These are phyloP conservation scores for Leccinum sublutescens DNA, from an alignment of 768 basidiomycete genomes.

Conservation along the genomic window DNA sequence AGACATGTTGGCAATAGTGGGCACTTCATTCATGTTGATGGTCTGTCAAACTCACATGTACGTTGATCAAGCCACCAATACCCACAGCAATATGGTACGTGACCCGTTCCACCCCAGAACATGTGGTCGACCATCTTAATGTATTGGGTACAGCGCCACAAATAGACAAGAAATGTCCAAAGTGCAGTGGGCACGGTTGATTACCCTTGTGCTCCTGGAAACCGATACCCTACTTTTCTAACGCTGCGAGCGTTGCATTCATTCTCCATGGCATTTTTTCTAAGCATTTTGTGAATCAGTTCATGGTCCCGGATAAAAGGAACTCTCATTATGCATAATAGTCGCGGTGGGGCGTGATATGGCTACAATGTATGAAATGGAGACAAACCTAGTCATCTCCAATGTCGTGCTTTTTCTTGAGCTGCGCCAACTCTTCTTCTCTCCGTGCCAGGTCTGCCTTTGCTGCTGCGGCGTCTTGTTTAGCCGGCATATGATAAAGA, in stretches of 20 bases:
- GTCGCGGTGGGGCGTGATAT: constrained; percentile 3
- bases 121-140: neutral
- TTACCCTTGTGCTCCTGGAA: constrained; percentile 1
- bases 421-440: constrained; percentile 83
- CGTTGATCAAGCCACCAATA: constrained; percentile 47
- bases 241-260: constrained; percentile 11
- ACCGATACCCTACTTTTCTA: constrained; percentile 3
- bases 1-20: constrained; percentile 72
- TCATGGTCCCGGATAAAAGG: constrained; percentile 3
- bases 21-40: constrained; percentile 21
- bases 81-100: constrained; percentile 63
- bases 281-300: constrained; percentile 9
- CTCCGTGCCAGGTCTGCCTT: constrained; percentile 90
- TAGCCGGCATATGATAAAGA: constrained; percentile 96
- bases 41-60: constrained; percentile 11
- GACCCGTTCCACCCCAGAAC: constrained; percentile 7
- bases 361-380: constrained; percentile 12
- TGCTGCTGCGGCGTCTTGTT: constrained; percentile 89
- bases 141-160: constrained; percentile 46
- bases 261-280: constrained; percentile 4
- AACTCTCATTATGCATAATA: constrained; percentile 11
- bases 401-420: constrained; percentile 87
- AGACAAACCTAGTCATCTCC: constrained; percentile 54
- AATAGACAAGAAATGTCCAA: constrained; percentile 57
- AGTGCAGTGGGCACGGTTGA: constrained; percentile 25